Percentiles rank a stretch among this genome's conserved stretches.
Conservation (phyloP, 352 stramenopile genomes). For the Proteromonas lacertae region DNA sequence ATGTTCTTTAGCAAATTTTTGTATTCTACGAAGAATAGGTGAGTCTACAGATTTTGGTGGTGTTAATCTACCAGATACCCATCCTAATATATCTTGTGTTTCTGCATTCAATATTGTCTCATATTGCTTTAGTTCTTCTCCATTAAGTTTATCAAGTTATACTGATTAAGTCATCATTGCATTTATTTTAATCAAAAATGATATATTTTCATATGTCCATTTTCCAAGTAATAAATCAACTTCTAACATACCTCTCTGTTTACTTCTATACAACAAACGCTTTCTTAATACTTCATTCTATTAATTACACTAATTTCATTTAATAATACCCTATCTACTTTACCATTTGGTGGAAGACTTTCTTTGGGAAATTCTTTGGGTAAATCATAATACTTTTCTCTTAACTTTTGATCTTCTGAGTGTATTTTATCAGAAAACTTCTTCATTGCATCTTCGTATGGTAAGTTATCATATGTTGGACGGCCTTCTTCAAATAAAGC, state of each 20-base stretch:
- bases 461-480: no score
- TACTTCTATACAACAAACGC: constrained; percentile 52
- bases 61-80: constrained; percentile 30
- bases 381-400: no score
- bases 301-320: no score
- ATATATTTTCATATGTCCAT: constrained; percentile 42
- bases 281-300: constrained; percentile 15
- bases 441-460: no score
- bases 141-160: constrained; percentile 17
- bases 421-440: no score
- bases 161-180: no score
- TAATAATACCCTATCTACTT: no score
- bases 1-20: background rate
- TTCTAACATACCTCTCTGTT: constrained; percentile 52
- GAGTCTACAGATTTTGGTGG: constrained; percentile 21
- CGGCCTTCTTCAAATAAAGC: no score
- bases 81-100: constrained; percentile 67
- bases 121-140: constrained; percentile 37
- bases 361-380: no score
- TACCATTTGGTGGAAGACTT: no score
- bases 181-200: no score
- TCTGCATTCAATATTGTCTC: constrained; percentile 57
- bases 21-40: background rate
- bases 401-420: no score
- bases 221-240: constrained; percentile 38